Evolutionary conservation across 306 rosid species (phyloP).

Genomic region (Malus fusca): DNA sequence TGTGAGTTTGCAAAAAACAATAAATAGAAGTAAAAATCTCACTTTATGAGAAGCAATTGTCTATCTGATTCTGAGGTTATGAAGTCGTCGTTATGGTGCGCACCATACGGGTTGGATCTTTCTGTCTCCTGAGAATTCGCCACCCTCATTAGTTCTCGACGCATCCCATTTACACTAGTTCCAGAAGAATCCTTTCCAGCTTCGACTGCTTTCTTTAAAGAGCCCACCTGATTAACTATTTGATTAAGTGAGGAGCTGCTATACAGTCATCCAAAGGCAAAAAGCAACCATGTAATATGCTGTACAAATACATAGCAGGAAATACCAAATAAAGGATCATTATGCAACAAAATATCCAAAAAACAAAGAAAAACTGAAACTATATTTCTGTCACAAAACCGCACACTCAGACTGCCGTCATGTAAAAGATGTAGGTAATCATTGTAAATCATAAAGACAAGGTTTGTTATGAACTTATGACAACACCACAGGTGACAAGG

Average conservation of each 20-base stretch:
- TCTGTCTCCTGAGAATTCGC: slow-evolving; percentile 54
- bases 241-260: slow-evolving; percentile 18
- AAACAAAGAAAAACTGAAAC: neutral
- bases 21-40: neutral
- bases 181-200: slow-evolving; percentile 45
- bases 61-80: slow-evolving; percentile 90
- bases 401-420: neutral
- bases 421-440: neutral
- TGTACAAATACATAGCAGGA: neutral
- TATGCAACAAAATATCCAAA: neutral
- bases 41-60: slow-evolving; percentile 90
- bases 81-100: slow-evolving; percentile 59
- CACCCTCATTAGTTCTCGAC: slow-evolving; percentile 80
- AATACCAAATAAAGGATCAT: neutral
- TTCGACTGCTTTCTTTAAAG: slow-evolving; percentile 55
- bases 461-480: neutral
- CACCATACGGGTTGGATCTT: slow-evolving; percentile 41
- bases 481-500: neutral
- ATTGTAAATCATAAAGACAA: neutral
- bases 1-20: neutral
- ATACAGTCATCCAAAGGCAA: neutral
- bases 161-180: slow-evolving; percentile 53
- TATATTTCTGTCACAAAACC: neutral
- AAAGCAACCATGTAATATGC: neutral
- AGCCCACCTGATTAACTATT: slow-evolving; percentile 46